Conservation (phyloP, 2,329 filamentous ascomycete genomes). For the Alternaria angustiovoidea region DNA sequence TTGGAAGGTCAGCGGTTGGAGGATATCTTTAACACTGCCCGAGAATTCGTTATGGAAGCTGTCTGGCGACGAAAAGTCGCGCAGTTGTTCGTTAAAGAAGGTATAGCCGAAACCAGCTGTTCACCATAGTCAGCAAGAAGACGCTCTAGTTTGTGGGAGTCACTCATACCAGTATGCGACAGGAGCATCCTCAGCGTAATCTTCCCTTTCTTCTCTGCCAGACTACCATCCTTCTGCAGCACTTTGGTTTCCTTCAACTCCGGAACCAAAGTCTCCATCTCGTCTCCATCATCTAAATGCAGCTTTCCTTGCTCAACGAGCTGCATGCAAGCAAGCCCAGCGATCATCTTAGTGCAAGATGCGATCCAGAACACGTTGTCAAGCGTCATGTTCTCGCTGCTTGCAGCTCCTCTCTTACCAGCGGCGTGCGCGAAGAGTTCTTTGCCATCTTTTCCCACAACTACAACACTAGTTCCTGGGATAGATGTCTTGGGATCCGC, state of each 20-base stretch:
- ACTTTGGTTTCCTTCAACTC: slow-evolving; percentile 52
- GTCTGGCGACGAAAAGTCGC: slow-evolving; percentile 50
- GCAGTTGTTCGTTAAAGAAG: slow-evolving; percentile 56
- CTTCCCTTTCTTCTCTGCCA: slow-evolving; percentile 52
- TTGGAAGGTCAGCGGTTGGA: slow-evolving; percentile 66
- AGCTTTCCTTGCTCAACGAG: slow-evolving; percentile 44
- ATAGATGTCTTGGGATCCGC: slow-evolving; percentile 39
- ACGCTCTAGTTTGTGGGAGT: not conserved
- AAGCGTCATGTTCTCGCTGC: slow-evolving; percentile 62
- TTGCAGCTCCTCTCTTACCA: slow-evolving; percentile 49
- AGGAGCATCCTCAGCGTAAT: slow-evolving; percentile 61
- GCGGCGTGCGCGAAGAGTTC: slow-evolving; percentile 53
- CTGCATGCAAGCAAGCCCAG: slow-evolving; percentile 45
- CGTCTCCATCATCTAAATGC: slow-evolving; percentile 38
- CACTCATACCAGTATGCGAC: slow-evolving; percentile 50
- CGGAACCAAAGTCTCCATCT: slow-evolving; percentile 34
- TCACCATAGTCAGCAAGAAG: not conserved
- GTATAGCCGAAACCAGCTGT: slow-evolving; percentile 58
- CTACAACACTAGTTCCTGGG: slow-evolving; percentile 53
- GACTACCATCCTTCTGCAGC: slow-evolving; percentile 38
- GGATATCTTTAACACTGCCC: slow-evolving; percentile 60
- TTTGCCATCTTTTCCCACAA: slow-evolving; percentile 54
- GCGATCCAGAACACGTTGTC: slow-evolving; percentile 67
- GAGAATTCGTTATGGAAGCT: slow-evolving; percentile 67
- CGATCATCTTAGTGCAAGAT: slow-evolving; percentile 55